Base-by-base conservation (phyloP, 163 green algal genomes). In the Scenedesmus sp. region DNA sequence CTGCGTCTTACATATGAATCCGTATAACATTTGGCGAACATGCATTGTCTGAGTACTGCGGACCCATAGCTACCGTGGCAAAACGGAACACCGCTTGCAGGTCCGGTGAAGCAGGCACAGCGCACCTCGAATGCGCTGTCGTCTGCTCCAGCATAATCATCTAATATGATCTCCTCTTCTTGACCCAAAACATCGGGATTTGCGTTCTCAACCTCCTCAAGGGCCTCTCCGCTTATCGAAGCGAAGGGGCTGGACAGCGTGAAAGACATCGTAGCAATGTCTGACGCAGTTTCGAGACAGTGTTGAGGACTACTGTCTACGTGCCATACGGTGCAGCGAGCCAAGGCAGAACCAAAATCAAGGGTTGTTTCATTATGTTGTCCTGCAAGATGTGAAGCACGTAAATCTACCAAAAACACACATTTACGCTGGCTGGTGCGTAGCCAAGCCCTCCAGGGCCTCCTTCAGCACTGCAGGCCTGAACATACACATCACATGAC, bases 161-260 rank as follows among this genome's bases (percentile, higher is more conserved):
- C 15, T 59, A 85, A 16, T 10, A 85, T 62, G 77, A 59, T 59
- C 77, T 85, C 77, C 23, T 85, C 77, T 8, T 59, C 46, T n/a
- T 85, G 46, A 59, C 77, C 16, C 46, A 85, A 34, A 3, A 85
- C 7, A 79, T 79, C 70, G 23, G 70, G 70, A 8, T 52, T 79
- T 52, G 70, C 70, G 70, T 23, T 79, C 23, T 79, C 70, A 23
- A 79, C 70, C 23, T 79, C 70, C 70, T 79, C 70, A 79, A 79
- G 70, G 52, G 70, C 70, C 70, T 79, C 70, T 79, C 70, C 84
- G 62, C 84, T 89, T 26, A 89, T 34, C 2, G 54, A n/a, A 67
- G 86, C 86, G 60, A 90, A 90, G 52, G 86, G 86, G 2, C 54
- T 76, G n/a, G 46, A 73, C 86, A 90, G 46, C 0, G 55, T 90